Percentiles rank a stretch among this genome's conserved stretches.
phyloP scores from a whole-genome alignment of 148 eudicot species.

The Vaccinium corymbosum region DNA sequence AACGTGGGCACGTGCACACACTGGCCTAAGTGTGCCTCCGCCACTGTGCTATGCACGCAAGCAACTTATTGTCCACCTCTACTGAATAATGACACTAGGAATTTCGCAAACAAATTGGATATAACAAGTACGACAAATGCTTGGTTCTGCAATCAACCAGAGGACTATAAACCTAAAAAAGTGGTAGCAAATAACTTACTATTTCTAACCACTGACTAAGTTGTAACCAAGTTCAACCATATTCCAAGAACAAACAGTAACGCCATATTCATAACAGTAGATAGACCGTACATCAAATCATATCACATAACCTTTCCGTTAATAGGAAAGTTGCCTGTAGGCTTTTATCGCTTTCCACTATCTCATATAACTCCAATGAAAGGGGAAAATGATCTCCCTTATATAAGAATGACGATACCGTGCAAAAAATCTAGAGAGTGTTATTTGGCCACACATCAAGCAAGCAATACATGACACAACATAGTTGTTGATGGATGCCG shows the following conservation, averaged over 20 bases:
- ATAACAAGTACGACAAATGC: background rate
- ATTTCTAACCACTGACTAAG: background rate
- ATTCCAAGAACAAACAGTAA: background rate
- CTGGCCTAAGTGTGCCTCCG: no score
- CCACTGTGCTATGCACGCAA: no score
- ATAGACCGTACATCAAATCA: no score
- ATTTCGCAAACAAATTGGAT: background rate
- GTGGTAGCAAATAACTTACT: background rate
- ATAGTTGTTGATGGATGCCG: background rate
- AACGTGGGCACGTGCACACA: no score
- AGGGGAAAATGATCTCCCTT: background rate
- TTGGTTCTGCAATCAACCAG: background rate
- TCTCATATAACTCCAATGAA: background rate
- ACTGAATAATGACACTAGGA: background rate
- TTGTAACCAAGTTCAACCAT: background rate
- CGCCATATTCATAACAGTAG: no score
- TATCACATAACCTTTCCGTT: no score
- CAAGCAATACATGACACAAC: background rate
- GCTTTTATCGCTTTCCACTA: background rate
- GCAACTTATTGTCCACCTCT: background rate
- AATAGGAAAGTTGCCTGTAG: background rate
- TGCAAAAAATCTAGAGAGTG: background rate
- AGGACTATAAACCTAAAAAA: background rate
- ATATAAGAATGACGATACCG: background rate
- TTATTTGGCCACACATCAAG: background rate